These are phyloP conservation scores for Termitomyces sp. DNA, from an alignment of 768 basidiomycete species.

Conservation along the genomic window DNA sequence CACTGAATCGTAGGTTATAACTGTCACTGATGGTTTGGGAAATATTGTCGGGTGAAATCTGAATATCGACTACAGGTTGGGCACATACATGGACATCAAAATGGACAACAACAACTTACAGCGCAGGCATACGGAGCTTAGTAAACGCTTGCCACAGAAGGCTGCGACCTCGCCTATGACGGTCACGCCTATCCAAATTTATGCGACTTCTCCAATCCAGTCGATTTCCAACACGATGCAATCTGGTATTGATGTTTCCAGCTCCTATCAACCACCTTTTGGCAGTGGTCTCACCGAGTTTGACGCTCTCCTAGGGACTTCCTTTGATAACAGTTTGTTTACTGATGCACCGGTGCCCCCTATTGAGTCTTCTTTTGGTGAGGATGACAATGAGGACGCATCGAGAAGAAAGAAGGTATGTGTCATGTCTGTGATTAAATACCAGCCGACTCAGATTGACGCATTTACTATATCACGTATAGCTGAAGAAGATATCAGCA, in stretches of 20 bases:
- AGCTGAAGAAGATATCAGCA: slow-evolving; percentile 43
- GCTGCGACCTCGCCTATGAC: slow-evolving; percentile 17
- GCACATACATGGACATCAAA: slow-evolving; percentile 78
- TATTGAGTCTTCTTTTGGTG: slow-evolving; percentile 15
- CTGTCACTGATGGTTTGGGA: slow-evolving; percentile 10
- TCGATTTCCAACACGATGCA: slow-evolving; percentile 3
- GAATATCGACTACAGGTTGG: slow-evolving; percentile 39
- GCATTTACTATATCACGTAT: background rate
- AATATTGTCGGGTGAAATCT: background rate
- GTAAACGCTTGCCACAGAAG: slow-evolving; percentile 22
- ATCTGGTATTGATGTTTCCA: slow-evolving; percentile 5
- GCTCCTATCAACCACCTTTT: slow-evolving; percentile 6
- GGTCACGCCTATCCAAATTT: slow-evolving; percentile 25
- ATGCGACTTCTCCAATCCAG: slow-evolving; percentile 28
- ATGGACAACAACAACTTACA: slow-evolving; percentile 80
- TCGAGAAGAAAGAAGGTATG: slow-evolving; percentile 61
- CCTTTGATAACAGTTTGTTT: slow-evolving; percentile 5
- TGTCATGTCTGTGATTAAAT: background rate
- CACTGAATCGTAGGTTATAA: slow-evolving; percentile 64
- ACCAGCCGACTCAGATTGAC: background rate
- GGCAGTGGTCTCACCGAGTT: slow-evolving; percentile 6
- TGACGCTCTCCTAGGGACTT: slow-evolving; percentile 4
- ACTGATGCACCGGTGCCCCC: background rate
- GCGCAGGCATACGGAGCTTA: slow-evolving; percentile 45
- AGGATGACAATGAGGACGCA: slow-evolving; percentile 45